Percentiles rank a stretch among this genome's conserved stretches.
These are phyloP conservation scores for Calonectria crousiana DNA, from an alignment of 2,329 filamentous ascomycete species.

Conservation along the genomic window DNA sequence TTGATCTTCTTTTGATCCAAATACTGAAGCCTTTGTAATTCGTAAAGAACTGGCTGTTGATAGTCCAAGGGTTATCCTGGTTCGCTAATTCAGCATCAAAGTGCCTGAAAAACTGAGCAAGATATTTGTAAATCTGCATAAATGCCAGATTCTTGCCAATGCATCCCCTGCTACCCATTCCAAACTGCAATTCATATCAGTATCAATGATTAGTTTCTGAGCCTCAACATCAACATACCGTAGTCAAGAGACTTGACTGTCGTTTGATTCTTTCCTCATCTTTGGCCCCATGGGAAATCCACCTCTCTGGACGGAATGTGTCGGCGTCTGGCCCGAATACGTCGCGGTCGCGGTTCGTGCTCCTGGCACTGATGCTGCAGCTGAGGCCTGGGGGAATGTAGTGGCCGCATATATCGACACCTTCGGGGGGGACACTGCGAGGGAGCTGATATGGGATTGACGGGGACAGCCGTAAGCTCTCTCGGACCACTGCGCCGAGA, in stretches of 20 bases:
- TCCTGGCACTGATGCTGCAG: constrained; percentile 18
- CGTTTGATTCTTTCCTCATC: constrained; percentile 18
- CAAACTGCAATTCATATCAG: constrained; percentile 14
- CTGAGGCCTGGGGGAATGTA: constrained; percentile 6
- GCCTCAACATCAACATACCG: background rate
- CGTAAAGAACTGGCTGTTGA: constrained; percentile 22
- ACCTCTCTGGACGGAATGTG: constrained; percentile 19
- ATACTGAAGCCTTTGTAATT: constrained; percentile 9
- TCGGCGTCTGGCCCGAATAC: constrained; percentile 23
- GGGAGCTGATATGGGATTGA: constrained; percentile 32
- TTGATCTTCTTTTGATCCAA: background rate
- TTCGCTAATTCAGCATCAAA: constrained; percentile 5
- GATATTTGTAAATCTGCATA: constrained; percentile 26
- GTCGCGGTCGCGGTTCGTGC: constrained; percentile 5
- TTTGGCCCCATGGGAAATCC: background rate
- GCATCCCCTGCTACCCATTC: constrained; percentile 28
- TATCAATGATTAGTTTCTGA: background rate
- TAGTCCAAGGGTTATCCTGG: background rate
- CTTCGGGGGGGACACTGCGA: background rate
- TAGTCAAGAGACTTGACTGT: constrained; percentile 10
- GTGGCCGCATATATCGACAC: constrained; percentile 3
- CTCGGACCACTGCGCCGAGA: constrained; percentile 19
- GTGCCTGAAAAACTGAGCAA: constrained; percentile 26
- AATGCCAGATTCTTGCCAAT: constrained; percentile 25
- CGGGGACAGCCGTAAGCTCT: constrained; percentile 22